Base-by-base conservation (phyloP, 2,329 filamentous ascomycete species). In the Colletotrichum sp. region DNA sequence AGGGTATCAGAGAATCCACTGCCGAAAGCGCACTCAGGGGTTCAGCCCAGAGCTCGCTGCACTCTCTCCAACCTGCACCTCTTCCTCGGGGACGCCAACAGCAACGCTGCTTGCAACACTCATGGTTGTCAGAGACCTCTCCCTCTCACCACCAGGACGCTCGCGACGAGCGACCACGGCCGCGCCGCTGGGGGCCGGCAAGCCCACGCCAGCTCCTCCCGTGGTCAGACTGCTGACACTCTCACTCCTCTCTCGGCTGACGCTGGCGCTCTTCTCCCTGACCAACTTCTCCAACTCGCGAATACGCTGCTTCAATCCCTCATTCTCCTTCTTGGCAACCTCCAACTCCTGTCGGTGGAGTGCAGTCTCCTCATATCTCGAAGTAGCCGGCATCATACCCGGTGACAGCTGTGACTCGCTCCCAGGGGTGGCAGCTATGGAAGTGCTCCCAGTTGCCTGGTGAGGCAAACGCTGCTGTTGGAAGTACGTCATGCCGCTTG, bases 351-450 rank as follows among this genome's bases (percentile, higher is more conserved):
- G 86, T 6, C 92, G 87, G 79, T 91, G 91, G 75, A 88, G 89
- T 0, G 89, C 89, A 1, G 90, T 90, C 82, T 94, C 92, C 78
- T 93, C 92, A 81, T 92, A 93, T 14, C 92, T 88, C 13, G 87
- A 83, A 0, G 91, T 93, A 4, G 88, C 90, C 4, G 89, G 88
- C 78, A 93, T 84, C 30, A 92, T 82, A 4, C 88, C 87, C 0
- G 90, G 90, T 13, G 90, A 91, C 28, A 89, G 82, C 79, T 90
- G 84, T 43, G 86, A 85, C 65, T 82, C 79, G 55, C 74, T 74
- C 83, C 84, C 83, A 26, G 84, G 86, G 4, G 86, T 89, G 8
- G 84, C 84, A 12, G 64, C 64, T 14, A 72, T 57, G 21, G 83
- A 85, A 81, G 4, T 86, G 36, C 26, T 28, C 7, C 71, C 65